Evolutionary conservation across 768 basidiomycete genomes (phyloP).

Genomic region (Boletus reticuloceps): DNA sequence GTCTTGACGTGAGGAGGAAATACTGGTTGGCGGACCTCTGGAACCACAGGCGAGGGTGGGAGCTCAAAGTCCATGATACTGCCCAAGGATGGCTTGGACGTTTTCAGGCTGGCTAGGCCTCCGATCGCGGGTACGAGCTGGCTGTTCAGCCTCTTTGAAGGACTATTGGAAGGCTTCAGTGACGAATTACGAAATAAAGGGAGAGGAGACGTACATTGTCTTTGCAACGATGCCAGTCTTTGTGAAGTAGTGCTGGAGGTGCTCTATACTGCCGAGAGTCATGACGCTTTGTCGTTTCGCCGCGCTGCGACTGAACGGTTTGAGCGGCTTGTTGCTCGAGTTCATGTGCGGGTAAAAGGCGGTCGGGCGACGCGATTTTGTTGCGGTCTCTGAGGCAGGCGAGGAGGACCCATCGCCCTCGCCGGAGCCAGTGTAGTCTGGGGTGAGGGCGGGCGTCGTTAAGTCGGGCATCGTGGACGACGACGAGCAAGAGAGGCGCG

Average conservation of each 20-base stretch:
- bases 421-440: constrained; percentile 60
- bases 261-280: constrained; percentile 93
- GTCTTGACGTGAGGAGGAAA: constrained; percentile 60
- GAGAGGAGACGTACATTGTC: constrained; percentile 56
- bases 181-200: neutral
- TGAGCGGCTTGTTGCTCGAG: constrained; percentile 67
- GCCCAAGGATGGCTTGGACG: constrained; percentile 38
- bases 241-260: constrained; percentile 93
- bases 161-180: constrained; percentile 28
- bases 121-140: constrained; percentile 79
- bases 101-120: constrained; percentile 45
- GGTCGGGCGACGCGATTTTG: constrained; percentile 62
- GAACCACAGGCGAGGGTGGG: constrained; percentile 66
- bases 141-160: constrained; percentile 49
- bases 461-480: constrained; percentile 31
- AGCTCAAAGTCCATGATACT: constrained; percentile 54
- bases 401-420: constrained; percentile 34
- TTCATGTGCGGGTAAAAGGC: constrained; percentile 79
- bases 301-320: constrained; percentile 87
- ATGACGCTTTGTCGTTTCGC: constrained; percentile 93
- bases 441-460: constrained; percentile 56
- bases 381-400: constrained; percentile 28
- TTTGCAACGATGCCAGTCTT: constrained; percentile 78
- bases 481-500: constrained; percentile 11
- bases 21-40: constrained; percentile 41